These are phyloP conservation scores for Graphium sp. DNA, from an alignment of 2,329 filamentous ascomycete species.

Conservation along the genomic window DNA sequence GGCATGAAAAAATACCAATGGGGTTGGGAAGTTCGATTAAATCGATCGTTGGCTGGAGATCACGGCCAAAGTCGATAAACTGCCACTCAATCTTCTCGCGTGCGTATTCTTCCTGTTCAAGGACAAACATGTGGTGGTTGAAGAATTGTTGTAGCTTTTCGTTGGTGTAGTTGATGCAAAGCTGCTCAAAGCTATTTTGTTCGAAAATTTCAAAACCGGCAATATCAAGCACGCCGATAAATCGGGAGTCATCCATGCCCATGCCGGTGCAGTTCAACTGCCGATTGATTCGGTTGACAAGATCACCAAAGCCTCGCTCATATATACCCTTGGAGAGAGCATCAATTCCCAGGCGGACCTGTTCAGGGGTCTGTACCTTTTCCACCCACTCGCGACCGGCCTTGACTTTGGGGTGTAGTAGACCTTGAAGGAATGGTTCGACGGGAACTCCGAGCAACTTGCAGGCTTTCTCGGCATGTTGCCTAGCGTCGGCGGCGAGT, in stretches of 20 bases:
- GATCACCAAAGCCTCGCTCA: constrained; percentile 83
- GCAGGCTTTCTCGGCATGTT: constrained; percentile 65
- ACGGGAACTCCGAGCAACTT: constrained; percentile 67
- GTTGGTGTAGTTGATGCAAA: constrained; percentile 99
- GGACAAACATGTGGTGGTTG: constrained; percentile 99
- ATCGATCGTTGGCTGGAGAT: constrained; percentile 94
- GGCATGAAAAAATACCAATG: constrained; percentile 95
- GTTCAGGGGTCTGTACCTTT: constrained; percentile 93
- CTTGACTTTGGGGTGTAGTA: constrained; percentile 87
- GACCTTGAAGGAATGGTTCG: constrained; percentile 72
- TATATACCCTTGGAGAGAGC: constrained; percentile 95
- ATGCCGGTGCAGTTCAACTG: constrained; percentile 78
- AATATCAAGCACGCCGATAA: constrained; percentile 97
- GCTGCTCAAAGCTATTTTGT: constrained; percentile 93
- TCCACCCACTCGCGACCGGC: constrained; percentile 97
- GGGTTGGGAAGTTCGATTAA: constrained; percentile 91
- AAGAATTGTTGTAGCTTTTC: constrained; percentile 99
- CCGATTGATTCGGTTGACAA: constrained; percentile 80
- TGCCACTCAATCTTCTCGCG: constrained; percentile 98
- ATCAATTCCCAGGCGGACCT: constrained; percentile 79
- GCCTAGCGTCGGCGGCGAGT: constrained; percentile 56
- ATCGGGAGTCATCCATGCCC: constrained; percentile 74
- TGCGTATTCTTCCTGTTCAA: constrained; percentile 96
- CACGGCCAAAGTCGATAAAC: constrained; percentile 96
- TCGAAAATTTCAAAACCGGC: constrained; percentile 99